Evolutionary conservation across 495 filamentous ascomycete genomes (phyloP).

Genomic region (Elasticomyces elasticus): DNA sequence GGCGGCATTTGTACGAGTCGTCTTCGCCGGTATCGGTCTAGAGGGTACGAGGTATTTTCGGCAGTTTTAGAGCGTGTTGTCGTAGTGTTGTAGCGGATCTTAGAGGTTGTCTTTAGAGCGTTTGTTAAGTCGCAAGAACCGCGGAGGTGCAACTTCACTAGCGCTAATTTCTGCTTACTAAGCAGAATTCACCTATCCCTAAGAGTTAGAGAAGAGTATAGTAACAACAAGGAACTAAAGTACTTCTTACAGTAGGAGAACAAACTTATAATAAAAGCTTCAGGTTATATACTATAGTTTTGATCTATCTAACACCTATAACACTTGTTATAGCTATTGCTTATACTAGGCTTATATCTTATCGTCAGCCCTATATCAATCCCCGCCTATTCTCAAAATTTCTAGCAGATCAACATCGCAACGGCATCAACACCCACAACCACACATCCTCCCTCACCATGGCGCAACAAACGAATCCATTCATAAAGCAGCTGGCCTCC

Average conservation of each 20-base stretch:
- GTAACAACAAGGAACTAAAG: too few relatives aligned
- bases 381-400: background rate
- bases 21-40: background rate
- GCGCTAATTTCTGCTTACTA: too few relatives aligned
- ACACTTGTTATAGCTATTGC: background rate
- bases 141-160: background rate
- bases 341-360: too few relatives aligned
- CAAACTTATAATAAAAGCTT: too few relatives aligned
- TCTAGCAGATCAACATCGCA: background rate
- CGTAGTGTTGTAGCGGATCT: too few relatives aligned
- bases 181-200: too few relatives aligned
- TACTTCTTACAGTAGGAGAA: too few relatives aligned
- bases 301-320: too few relatives aligned
- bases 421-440: background rate
- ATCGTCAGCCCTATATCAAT: background rate
- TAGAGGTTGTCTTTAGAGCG: background rate
- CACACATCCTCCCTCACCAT: background rate
- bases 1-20: background rate
- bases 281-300: too few relatives aligned
- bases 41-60: background rate
- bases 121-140: background rate
- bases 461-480: slow-evolving; percentile 46
- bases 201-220: too few relatives aligned
- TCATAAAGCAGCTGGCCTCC: slow-evolving; percentile 62
- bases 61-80: background rate